Evolutionary conservation across 1,139 yeast species (phyloP).

Genomic region (Magnusiomyces tetraspermus): DNA sequence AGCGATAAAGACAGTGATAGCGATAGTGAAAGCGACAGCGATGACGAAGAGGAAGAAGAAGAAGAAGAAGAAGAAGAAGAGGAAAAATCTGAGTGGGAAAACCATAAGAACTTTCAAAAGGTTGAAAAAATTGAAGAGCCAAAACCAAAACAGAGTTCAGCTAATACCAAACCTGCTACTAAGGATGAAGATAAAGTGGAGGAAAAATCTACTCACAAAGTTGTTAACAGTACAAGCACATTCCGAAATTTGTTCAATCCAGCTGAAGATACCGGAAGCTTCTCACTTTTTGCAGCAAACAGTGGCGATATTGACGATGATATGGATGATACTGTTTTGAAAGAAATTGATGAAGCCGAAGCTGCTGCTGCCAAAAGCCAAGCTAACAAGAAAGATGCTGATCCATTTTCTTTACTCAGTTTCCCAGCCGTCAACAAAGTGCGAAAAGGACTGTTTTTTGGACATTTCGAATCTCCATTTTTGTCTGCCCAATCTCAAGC

Average conservation of each 20-base stretch:
- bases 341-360: slow-evolving; percentile 15
- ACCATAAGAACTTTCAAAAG: slow-evolving; percentile 12
- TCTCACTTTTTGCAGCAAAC: slow-evolving; percentile 23
- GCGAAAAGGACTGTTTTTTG: slow-evolving; percentile 61
- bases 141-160: slow-evolving; percentile 20
- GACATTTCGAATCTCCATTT: slow-evolving; percentile 78
- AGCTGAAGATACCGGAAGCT: slow-evolving; percentile 22
- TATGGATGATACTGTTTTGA: slow-evolving; percentile 9
- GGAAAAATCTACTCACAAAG: slow-evolving; percentile 14
- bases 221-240: slow-evolving; percentile 25
- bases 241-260: slow-evolving; percentile 59
- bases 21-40: background rate
- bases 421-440: slow-evolving; percentile 15
- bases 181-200: slow-evolving; percentile 27
- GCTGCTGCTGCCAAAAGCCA: slow-evolving; percentile 30
- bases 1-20: background rate
- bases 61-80: slow-evolving; percentile 30
- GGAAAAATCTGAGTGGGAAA: slow-evolving; percentile 24
- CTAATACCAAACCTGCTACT: slow-evolving; percentile 19
- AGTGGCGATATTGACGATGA: slow-evolving; percentile 20
- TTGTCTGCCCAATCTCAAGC: slow-evolving; percentile 75
- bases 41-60: slow-evolving; percentile 5
- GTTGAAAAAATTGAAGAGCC: slow-evolving; percentile 1
- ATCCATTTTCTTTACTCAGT: background rate
- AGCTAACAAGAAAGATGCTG: background rate